These are phyloP conservation scores for Plasmodium berghei DNA, from an alignment of 169 alveolate species.

Conservation along the genomic window DNA sequence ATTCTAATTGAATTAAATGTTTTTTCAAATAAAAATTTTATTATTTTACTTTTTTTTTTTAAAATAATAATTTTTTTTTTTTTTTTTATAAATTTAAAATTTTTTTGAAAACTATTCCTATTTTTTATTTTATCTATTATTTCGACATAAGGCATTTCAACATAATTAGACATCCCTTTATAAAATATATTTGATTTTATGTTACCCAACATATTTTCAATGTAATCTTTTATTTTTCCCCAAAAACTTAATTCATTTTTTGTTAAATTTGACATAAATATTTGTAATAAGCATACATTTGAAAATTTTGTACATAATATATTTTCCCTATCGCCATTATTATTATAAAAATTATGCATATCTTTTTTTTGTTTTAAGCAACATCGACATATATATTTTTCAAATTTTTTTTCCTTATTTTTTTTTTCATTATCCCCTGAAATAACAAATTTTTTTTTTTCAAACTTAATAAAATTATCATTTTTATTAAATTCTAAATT, in stretches of 20 bases:
- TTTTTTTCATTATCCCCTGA: slow-evolving; percentile 33
- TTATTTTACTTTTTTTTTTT: slow-evolving; percentile 39
- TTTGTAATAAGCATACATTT: slow-evolving; percentile 55
- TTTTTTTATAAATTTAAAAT: slow-evolving; percentile 33
- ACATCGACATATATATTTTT: slow-evolving; percentile 39
- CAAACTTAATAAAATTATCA: slow-evolving; percentile 5
- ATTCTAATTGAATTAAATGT: slow-evolving; percentile 64
- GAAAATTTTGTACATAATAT: not conserved
- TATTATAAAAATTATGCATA: not conserved
- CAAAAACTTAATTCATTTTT: slow-evolving; percentile 39
- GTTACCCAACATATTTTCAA: slow-evolving; percentile 46
- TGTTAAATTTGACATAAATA: slow-evolving; percentile 59
- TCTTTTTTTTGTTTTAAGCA: slow-evolving; percentile 5
- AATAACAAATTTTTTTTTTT: slow-evolving; percentile 10
- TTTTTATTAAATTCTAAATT: not conserved
- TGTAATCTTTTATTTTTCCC: slow-evolving; percentile 22
- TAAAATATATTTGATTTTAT: slow-evolving; percentile 15
- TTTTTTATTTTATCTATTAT: slow-evolving; percentile 19
- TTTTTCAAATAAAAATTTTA: slow-evolving; percentile 55
- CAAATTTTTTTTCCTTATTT: slow-evolving; percentile 28
- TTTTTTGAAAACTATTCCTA: not conserved
- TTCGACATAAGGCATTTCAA: slow-evolving; percentile 61
- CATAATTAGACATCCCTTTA: slow-evolving; percentile 26
- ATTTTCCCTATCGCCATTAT: not conserved
- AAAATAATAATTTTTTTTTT: slow-evolving; percentile 25